Evolutionary conservation across 78 protist genomes (phyloP).

Genomic region (Cavenderia fasciculata): DNA sequence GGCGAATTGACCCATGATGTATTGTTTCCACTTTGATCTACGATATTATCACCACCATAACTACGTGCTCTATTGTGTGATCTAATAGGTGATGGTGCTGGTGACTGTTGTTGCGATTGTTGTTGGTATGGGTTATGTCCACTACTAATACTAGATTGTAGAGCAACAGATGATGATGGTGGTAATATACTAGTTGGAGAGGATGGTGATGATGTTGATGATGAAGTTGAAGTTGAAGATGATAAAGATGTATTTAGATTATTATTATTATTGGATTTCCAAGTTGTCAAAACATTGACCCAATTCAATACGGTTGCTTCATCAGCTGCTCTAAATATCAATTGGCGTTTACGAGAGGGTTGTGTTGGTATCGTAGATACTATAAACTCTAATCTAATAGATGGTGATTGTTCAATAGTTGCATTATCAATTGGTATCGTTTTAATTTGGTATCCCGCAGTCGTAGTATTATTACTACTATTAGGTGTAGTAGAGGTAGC

Average conservation of each 20-base stretch:
- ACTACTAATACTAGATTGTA: background rate
- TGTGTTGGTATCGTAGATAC: background rate
- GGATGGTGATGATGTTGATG: too few species aligned
- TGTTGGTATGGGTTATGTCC: background rate
- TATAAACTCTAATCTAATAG: constrained; percentile 41
- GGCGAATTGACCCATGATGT: too few species aligned
- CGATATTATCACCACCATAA: too few species aligned
- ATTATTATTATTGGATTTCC: too few species aligned
- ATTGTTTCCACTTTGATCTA: too few species aligned
- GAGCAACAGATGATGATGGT: too few species aligned
- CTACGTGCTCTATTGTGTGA: too few species aligned
- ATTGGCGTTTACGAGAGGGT: background rate
- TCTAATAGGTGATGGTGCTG: background rate
- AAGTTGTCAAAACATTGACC: constrained; percentile 32
- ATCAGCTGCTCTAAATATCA: constrained; percentile 33
- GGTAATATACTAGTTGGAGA: too few species aligned
- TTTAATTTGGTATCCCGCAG: constrained; percentile 9
- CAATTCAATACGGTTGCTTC: constrained; percentile 49
- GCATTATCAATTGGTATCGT: background rate
- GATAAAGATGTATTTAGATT: too few species aligned
- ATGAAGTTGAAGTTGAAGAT: too few species aligned
- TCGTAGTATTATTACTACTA: background rate
- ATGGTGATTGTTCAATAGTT: constrained; percentile 46
- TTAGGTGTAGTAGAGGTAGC: background rate
- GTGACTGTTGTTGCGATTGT: background rate